Base-by-base conservation (phyloP, 371 early-diverging fungal genomes). In the Paramicrosporidium saccamoebae region DNA sequence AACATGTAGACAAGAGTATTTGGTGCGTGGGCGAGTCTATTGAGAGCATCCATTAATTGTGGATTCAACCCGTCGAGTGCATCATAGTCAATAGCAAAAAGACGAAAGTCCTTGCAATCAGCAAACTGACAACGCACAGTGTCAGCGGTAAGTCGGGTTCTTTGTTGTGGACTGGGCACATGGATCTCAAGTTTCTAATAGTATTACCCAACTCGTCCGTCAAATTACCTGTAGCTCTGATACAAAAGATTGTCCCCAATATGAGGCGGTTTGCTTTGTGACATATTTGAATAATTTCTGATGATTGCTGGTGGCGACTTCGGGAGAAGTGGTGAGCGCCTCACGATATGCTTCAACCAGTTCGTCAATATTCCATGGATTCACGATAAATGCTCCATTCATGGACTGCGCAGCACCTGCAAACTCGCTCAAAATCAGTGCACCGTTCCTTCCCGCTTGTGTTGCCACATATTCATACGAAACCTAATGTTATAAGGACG, bases 351-450 rank as follows among this genome's bases (percentile, higher is more conserved):
- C 75, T 13, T 69, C 52, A 2, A 94, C 65, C 12, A 97, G 50
- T 33, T 86, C 90, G 25, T 77, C 81, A 0, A 72, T 86, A 43
- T 88, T 78, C 95, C 95, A 97, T 4, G 98, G 88, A 46, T 99
- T 97, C 26, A 94, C 75, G 36, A 81, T 72, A 12, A 97, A 52
- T 7, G 86, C 62, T 0, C 74, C 98, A 36, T 84, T 79, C 24
- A 98, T 48, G 9, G 86, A 84, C 33, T 86, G 86, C 7, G 94
- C 79, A 10, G 97, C 92, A 16, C 99, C 99, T 9, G 98, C 90
- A 65, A 92, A 92, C 43, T 98, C 94, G 26, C 73, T 71, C 17
- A 99, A 59, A 24, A 97, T 68, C 31, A 99, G 50, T 4, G 79
- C 81, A 23, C 99, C 98, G 33, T 92, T 72, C 14, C 55, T 63